These are phyloP conservation scores for Grifola frondosa DNA, from an alignment of 1,284 basidiomycete genomes.

Conservation along the genomic window DNA sequence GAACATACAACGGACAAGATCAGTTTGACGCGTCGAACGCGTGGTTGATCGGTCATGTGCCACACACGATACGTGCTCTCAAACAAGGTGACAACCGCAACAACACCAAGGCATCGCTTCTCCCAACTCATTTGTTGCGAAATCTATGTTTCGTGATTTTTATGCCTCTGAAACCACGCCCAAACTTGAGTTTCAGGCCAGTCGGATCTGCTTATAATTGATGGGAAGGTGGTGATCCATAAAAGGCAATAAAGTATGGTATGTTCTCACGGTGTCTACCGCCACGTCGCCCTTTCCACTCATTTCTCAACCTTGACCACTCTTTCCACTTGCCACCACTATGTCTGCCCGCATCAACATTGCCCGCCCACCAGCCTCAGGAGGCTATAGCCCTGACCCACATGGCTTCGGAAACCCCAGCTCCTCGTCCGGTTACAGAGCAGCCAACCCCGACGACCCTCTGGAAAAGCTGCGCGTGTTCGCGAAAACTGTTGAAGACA, in stretches of 20 bases:
- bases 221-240: not conserved
- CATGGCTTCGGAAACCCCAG: constrained; percentile 72
- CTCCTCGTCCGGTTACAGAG: constrained; percentile 67
- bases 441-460: constrained; percentile 79
- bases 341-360: constrained; percentile 86
- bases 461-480: constrained; percentile 80
- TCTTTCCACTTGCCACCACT: constrained; percentile 30
- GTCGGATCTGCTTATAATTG: too few species aligned
- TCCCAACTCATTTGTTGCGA: too few species aligned
- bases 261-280: constrained; percentile 31
- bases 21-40: too few species aligned
- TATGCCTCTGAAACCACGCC: too few species aligned
- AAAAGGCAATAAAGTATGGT: constrained; percentile 12
- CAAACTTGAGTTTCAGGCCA: too few species aligned
- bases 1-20: too few species aligned
- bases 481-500: constrained; percentile 86
- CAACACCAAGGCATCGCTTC: too few species aligned
- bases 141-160: too few species aligned
- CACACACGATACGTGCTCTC: too few species aligned
- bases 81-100: too few species aligned
- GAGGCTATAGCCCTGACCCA: constrained; percentile 59
- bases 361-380: constrained; percentile 64
- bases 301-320: constrained; percentile 12
- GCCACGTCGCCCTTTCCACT: constrained; percentile 31
- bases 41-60: too few species aligned